Evolutionary conservation across 495 filamentous ascomycete species (phyloP), one percentile per base, ranked within the genome.

Genomic region (Xylaria venustula): DNA sequence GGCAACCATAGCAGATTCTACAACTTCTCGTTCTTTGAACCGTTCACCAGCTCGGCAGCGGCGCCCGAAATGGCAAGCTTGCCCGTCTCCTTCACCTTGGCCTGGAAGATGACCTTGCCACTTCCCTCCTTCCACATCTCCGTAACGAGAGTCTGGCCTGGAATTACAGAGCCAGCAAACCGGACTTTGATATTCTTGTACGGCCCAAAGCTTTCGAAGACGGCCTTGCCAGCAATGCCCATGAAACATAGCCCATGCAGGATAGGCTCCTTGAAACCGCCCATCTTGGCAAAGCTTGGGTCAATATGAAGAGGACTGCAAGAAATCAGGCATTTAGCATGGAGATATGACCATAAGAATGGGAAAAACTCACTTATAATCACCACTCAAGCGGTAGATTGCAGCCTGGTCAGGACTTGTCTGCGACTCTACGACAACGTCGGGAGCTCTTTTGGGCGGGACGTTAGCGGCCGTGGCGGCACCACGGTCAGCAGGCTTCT

Each of bases 51-150:
- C 82, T 98, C 93, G 2, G 87, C 93, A 17, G 92, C 93, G 19
- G 90, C 95, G 12, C 88, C 91, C 9, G 85, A 83, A 75, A 98
- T 97, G 62, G 89, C 90, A 64, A 92, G 77, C 82, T 97, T 98
- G 46, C 94, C 95, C 51, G 94, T 98, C 83, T 98, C 94, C 69
- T 92, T 90, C 42, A 98, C 94, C 70, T 85, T 93, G 19, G 87
- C 86, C 84, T 98, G 92, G 82, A 98, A 98, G 48, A 97, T 75
- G 25, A 98, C 87, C 69, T 84, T 88, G 62, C 83, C 84, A 46
- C 52, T 51, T n/a, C 87, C 89, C 71, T 93, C 92, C 83, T 92
- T 96, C 94, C 94, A 98, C 91, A 96, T 96, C 85, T 98, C 94
- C 30, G 93, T 98, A 67, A 87, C 84, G 36, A 98, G 84, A 52